Evolutionary conservation across 805 yeast genomes (phyloP), one percentile per base, ranked within the genome.

Genomic region (Candida vartiovaarae): DNA sequence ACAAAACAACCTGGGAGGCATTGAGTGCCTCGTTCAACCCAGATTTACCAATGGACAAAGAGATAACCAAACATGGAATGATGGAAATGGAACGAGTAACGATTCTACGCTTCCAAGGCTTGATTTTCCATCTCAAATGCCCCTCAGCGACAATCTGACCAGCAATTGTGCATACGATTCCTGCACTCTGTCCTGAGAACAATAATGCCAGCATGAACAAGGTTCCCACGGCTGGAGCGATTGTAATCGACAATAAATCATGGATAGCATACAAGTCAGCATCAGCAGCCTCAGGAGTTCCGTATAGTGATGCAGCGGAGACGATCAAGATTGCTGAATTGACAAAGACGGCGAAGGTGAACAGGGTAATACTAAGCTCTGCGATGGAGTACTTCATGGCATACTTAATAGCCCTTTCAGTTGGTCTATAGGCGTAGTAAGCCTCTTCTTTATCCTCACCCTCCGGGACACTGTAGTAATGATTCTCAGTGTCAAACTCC

Each of bases 111-210:
- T 82, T 56, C 85, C 95, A 82, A 4, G 96, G 96, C 48, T 71
- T 73, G 36, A 86, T 51, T 2, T 75, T 78, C 96, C 96, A 89
- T 42, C 80, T 75, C 34, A 90, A 67, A 56, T 86, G 91, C 1
- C 97, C 97, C 61, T 90, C 97, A 52, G 88, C 76, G 3, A 90
- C 96, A 53, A 90, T 80, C 63, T 90, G 95, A 8, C 96, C 96
- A 0, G 95, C 87, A 66, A 90, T 83, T 0, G 97, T 90, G 61
- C 96, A 89, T 2, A 89, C 90, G 36, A 90, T 79, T 39, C 96
- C 95, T 0, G 96, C 96, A 38, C 90, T 82, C 56, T 85, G 89
- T 5, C 96, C 96, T 45, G 93, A 82, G 46, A 85, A 76, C 34
- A 90, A 67, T 53, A 90, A 69, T 0, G 96, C 96, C 42, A 87